phyloP scores from a whole-genome alignment of 176 grass and related monocot species.

The sorghum (Sorghum bicolor) region DNA sequence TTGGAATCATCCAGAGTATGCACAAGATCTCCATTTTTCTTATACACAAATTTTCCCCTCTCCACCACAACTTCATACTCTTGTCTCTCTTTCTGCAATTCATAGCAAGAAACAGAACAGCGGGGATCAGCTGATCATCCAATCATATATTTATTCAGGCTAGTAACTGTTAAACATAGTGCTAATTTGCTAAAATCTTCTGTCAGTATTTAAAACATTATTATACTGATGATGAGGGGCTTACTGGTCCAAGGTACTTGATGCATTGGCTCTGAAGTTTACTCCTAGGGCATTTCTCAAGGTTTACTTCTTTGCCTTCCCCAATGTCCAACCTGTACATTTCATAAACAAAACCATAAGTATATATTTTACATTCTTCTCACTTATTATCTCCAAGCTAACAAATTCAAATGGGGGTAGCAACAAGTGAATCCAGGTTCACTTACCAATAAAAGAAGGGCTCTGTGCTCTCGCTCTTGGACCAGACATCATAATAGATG shows the following conservation, averaged over 20 bases:
- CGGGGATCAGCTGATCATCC: slow-evolving; percentile 17
- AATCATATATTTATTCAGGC: background rate
- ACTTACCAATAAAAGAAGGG: slow-evolving; percentile 94
- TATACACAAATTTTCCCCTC: slow-evolving; percentile 64
- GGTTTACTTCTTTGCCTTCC: slow-evolving; percentile 90
- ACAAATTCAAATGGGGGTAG: background rate
- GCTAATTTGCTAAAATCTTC: background rate
- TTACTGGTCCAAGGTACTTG: slow-evolving; percentile 91
- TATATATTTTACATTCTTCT: background rate
- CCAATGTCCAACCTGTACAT: slow-evolving; percentile 87
- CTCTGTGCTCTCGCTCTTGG: slow-evolving; percentile 68
- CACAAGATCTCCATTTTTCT: slow-evolving; percentile 45
- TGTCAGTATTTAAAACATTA: background rate
- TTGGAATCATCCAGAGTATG: slow-evolving; percentile 75
- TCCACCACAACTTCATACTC: slow-evolving; percentile 74
- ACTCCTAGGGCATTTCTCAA: slow-evolving; percentile 75
- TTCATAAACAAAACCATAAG: background rate
- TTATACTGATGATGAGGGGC: background rate
- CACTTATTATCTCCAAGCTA: background rate
- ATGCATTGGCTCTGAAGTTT: slow-evolving; percentile 90
- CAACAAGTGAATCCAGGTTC: background rate
- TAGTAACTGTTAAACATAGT: background rate
- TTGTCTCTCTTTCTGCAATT: slow-evolving; percentile 78
- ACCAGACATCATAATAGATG: slow-evolving; percentile 90
- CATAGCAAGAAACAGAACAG: slow-evolving; percentile 1